A percentile compares a stretch with the other conserved stretches of the same genome.
These are phyloP conservation scores for Notholithocarpus densiflorus DNA, from an alignment of 306 rosid genomes.

Conservation along the genomic window DNA sequence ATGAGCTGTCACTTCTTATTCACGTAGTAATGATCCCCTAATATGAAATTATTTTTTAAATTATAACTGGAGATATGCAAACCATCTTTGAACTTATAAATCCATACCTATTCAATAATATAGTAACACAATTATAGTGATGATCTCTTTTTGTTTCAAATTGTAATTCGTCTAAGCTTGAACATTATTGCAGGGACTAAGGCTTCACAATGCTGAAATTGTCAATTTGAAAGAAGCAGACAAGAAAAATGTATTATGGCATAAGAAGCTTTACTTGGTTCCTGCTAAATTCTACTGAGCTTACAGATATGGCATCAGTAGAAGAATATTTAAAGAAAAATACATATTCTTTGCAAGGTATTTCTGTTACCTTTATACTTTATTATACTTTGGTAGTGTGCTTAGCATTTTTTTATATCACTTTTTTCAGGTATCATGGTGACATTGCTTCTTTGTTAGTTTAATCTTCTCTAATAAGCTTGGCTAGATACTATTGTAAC, in stretches of 20 bases:
- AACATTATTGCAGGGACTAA: constrained; percentile 55
- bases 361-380: constrained; percentile 1
- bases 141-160: neutral
- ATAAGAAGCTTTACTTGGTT: constrained; percentile 65
- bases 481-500: neutral
- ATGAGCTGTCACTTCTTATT: neutral
- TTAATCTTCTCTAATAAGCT: too few species aligned
- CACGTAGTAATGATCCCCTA: neutral
- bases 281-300: constrained; percentile 68
- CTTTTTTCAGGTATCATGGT: neutral
- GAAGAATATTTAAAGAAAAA: constrained; percentile 57
- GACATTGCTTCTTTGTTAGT: too few species aligned
- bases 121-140: neutral
- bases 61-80: neutral
- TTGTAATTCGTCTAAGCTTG: neutral
- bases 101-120: neutral
- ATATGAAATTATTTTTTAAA: neutral
- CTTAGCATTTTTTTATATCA: neutral
- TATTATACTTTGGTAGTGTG: constrained; percentile 19
- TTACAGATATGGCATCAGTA: constrained; percentile 47
- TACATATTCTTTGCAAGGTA: constrained; percentile 67
- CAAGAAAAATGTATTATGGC: constrained; percentile 47
- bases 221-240: constrained; percentile 57
- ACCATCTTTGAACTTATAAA: neutral
- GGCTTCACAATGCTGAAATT: constrained; percentile 74